Evolutionary conservation across 257 asterid species (phyloP), one percentile per base, ranked within the genome.

Genomic region (Buddleja alternifolia): DNA sequence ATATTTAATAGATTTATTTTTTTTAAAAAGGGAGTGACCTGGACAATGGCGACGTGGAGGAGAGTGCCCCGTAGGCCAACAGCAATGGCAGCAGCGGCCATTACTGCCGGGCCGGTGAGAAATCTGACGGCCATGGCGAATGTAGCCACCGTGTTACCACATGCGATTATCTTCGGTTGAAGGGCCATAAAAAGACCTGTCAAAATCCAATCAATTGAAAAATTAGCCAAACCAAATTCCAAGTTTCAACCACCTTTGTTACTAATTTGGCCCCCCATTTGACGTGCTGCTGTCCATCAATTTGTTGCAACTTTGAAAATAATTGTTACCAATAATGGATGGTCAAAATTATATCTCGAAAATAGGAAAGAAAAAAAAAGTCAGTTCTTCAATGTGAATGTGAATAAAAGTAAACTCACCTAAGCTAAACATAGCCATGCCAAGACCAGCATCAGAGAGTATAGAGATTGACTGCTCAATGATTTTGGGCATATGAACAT

Each of bases 341-440:
- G 85, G 81, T 66, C 75, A 46, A 61, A 53, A 64, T 17, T 63
- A 7, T 34, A 19, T 16, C 42, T 2, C 10, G n/a, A n/a, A n/a
- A n/a, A n/a, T n/a, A n/a, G n/a, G n/a, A n/a, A n/a, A n/a, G n/a
- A n/a, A n/a, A n/a, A 3, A 54, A 57, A 32, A 17, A 25, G 23
- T 14, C 0, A 39, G 73, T 17, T 16, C 40, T 36, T 24, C 24
- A 67, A 69, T 47, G 36, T 19, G 39, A 44, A 9, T 8, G n/a
- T 1, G 34, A 2, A 29, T 29, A 29, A 2, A 29, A 29, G 5
- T 5, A 1, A 2, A 81, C 83, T 55, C 45, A 90, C 99, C 97
- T 76, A 90, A 82, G 77, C 97, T 90, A 77, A 90, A 93, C 99
- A 93, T 93, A 37, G 97, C 97, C 99, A 90, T 93, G 66, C 99